Evolutionary conservation across 768 basidiomycete genomes (phyloP).

Genomic region (Phanerodontia chrysosporium): DNA sequence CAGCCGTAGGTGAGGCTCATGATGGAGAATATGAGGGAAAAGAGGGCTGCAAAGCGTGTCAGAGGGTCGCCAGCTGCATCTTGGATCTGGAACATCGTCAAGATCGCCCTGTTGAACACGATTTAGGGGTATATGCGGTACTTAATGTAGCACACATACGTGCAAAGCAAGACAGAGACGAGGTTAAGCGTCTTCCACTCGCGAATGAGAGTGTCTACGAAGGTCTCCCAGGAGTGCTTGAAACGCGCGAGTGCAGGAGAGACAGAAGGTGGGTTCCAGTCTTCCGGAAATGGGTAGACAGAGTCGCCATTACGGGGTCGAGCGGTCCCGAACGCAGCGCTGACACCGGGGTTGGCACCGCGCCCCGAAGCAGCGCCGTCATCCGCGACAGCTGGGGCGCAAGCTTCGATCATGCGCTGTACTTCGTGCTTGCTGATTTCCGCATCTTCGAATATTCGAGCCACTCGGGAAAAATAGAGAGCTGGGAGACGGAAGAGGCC

Average conservation of each 20-base stretch:
- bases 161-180: slow-evolving; percentile 58
- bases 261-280: slow-evolving; percentile 42
- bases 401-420: slow-evolving; percentile 33
- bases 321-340: neutral
- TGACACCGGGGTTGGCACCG: neutral
- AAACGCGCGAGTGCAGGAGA: slow-evolving; percentile 65
- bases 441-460: slow-evolving; percentile 72
- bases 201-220: slow-evolving; percentile 62
- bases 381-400: slow-evolving; percentile 7
- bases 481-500: slow-evolving; percentile 67
- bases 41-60: slow-evolving; percentile 55
- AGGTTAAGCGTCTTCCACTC: slow-evolving; percentile 79
- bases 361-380: neutral
- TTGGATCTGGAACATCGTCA: slow-evolving; percentile 60
- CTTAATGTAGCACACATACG: slow-evolving; percentile 38
- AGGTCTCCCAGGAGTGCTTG: slow-evolving; percentile 62
- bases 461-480: slow-evolving; percentile 76
- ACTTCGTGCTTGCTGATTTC: slow-evolving; percentile 75
- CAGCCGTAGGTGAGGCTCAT: slow-evolving; percentile 74
- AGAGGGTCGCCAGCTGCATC: slow-evolving; percentile 54
- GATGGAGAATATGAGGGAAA: slow-evolving; percentile 62
- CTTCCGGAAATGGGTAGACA: slow-evolving; percentile 29
- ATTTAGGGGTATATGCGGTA: neutral
- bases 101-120: slow-evolving; percentile 45
- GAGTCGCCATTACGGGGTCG: neutral